Evolutionary conservation across 257 asterid species (phyloP).

Genomic region (Forsythia suspensa): DNA sequence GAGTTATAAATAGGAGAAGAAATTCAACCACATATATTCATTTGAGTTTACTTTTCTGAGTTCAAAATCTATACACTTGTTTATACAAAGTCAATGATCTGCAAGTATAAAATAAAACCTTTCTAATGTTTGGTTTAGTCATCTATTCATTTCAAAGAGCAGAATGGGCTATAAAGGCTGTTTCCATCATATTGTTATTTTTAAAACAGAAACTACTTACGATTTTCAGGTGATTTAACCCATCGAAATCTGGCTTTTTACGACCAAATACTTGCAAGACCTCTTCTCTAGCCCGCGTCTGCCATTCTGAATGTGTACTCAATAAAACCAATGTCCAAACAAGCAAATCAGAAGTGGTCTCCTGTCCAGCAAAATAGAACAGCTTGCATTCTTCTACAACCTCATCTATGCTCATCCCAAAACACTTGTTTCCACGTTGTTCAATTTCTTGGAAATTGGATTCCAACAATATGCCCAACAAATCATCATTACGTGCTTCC

Average conservation of each 20-base stretch:
- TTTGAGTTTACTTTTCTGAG: no score
- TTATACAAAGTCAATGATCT: neutral
- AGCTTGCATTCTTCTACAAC: conserved; percentile 50
- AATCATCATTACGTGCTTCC: conserved; percentile 22
- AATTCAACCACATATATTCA: neutral
- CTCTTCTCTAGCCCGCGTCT: conserved; percentile 40
- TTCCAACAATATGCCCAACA: conserved; percentile 30
- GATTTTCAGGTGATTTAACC: conserved; percentile 33
- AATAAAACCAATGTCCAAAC: conserved; percentile 42
- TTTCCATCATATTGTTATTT: no score
- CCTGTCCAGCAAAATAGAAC: conserved; percentile 50
- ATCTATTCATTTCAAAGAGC: neutral
- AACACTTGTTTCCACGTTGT: conserved; percentile 25
- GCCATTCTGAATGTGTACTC: conserved; percentile 39
- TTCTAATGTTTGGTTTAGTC: neutral
- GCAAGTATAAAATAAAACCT: neutral
- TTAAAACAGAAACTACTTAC: conserved; percentile 28
- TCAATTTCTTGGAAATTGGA: conserved; percentile 32
- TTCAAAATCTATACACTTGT: no score
- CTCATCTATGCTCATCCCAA: conserved; percentile 32
- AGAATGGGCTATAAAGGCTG: no score
- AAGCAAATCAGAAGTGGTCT: conserved; percentile 37
- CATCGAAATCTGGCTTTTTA: conserved; percentile 28
- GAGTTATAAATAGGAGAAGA: neutral
- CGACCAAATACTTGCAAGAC: conserved; percentile 30